These are phyloP conservation scores for Chlamydomonas sphaeroides DNA, from an alignment of 139 green algal species.

Conservation along the genomic window DNA sequence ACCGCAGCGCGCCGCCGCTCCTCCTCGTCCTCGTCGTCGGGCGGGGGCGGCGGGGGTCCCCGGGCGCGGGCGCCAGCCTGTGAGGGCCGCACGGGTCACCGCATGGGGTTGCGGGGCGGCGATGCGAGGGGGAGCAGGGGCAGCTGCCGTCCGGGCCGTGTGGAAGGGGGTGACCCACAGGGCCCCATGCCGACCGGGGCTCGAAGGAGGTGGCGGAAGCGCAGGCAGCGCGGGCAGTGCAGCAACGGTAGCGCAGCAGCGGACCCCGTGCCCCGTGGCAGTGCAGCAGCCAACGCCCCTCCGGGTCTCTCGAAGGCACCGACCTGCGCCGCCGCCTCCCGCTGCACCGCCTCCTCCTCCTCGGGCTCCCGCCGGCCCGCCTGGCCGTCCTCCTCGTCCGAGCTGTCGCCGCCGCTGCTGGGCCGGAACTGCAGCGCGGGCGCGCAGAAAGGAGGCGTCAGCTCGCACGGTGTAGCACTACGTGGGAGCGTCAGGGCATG, in stretches of 20 bases:
- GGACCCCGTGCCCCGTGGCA: neutral
- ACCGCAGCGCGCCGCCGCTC: neutral
- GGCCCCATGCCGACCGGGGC: no score
- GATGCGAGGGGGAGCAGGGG: no score
- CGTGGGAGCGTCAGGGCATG: no score
- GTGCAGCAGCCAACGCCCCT: neutral
- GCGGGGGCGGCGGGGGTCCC: no score
- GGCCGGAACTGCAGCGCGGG: neutral
- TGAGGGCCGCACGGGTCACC: no score
- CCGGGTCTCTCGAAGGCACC: neutral
- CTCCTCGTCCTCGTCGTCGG: neutral
- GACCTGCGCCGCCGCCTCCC: neutral
- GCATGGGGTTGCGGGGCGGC: neutral
- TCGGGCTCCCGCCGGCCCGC: neutral
- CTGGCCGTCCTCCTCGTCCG: conserved; percentile 38
- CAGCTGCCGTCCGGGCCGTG: no score
- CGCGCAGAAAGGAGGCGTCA: no score
- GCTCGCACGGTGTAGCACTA: no score
- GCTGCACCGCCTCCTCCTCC: neutral
- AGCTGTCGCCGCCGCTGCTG: conserved; percentile 16
- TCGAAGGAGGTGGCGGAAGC: no score
- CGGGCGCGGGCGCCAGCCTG: no score
- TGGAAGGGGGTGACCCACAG: no score
- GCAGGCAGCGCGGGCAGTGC: neutral
- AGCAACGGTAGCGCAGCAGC: neutral